Conservation (phyloP, 192 early-diverging fungal genomes). For the Gamsiella multidivaricata region DNA sequence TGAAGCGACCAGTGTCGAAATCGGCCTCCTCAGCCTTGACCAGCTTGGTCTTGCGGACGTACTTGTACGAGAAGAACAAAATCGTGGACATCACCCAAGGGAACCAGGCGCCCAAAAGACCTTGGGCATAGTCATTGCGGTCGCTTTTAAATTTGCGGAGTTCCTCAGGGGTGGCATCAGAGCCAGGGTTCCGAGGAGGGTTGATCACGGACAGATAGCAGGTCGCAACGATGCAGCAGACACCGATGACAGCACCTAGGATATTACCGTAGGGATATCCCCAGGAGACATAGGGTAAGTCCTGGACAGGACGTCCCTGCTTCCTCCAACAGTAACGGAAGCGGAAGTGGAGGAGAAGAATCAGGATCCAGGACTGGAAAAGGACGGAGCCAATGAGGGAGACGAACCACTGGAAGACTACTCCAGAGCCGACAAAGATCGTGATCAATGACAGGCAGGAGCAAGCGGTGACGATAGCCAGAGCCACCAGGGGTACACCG, state of each 20-base stretch:
- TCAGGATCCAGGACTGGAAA: conserved; percentile 88
- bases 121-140: conserved; percentile 11
- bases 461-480: conserved; percentile 71
- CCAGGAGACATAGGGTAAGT: conserved; percentile 68
- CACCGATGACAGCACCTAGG: conserved; percentile 69
- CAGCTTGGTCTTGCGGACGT: conserved; percentile 55
- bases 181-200: conserved; percentile 47
- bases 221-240: conserved; percentile 68
- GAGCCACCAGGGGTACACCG: conserved; percentile 73
- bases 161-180: not conserved
- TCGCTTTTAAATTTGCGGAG: not conserved
- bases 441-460: conserved; percentile 72
- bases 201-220: conserved; percentile 59
- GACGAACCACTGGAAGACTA: conserved; percentile 76
- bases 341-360: no score
- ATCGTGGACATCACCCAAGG: conserved; percentile 37
- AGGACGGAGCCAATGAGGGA: conserved; percentile 77
- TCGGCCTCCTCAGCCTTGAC: conserved; percentile 68
- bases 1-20: no score
- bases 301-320: conserved; percentile 73
- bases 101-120: conserved; percentile 47
- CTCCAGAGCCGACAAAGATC: conserved; percentile 72
- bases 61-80: conserved; percentile 69
- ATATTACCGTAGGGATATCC: conserved; percentile 60
- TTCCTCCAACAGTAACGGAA: conserved; percentile 81